phyloP scores from a whole-genome alignment of 2,329 filamentous ascomycete genomes.

The Hypoxylon sp. region DNA sequence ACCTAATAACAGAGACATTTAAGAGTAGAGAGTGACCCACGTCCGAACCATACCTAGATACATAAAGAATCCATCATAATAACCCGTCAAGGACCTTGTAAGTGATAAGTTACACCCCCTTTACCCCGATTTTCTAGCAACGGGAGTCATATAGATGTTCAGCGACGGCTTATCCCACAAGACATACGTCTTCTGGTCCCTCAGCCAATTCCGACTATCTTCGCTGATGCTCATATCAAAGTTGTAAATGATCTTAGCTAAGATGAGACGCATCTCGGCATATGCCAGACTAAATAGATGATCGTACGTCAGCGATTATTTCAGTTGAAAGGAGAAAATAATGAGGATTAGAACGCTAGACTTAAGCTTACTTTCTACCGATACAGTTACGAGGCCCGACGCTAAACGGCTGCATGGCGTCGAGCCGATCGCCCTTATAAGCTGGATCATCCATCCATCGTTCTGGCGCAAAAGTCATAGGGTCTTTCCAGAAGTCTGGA shows the following conservation, averaged over 20 bases:
- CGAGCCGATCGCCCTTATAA: conserved; percentile 55
- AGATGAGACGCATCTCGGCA: conserved; percentile 60
- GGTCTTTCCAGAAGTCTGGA: conserved; percentile 57
- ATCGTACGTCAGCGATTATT: conserved; percentile 26
- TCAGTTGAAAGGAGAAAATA: not conserved
- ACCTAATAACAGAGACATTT: not conserved
- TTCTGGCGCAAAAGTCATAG: conserved; percentile 59
- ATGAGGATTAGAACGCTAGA: not conserved
- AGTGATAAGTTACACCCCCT: not conserved
- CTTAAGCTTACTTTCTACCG: conserved; percentile 57
- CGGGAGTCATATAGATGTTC: conserved; percentile 52
- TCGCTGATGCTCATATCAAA: conserved; percentile 57
- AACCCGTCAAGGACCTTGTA: not conserved
- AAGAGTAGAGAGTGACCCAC: not conserved
- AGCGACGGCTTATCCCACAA: conserved; percentile 57
- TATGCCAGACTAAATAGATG: conserved; percentile 56
- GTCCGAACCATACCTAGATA: not conserved
- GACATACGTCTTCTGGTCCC: conserved; percentile 53
- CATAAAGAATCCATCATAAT: not conserved
- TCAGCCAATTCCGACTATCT: conserved; percentile 51
- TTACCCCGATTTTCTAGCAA: conserved; percentile 21
- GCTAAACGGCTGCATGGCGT: conserved; percentile 58
- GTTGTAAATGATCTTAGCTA: conserved; percentile 58
- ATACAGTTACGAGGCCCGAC: conserved; percentile 60
- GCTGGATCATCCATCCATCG: conserved; percentile 55